A percentile compares a stretch with the other conserved stretches of the same genome.
Conservation (phyloP, 1,284 basidiomycete species). For the Leucoagaricus sp. region DNA sequence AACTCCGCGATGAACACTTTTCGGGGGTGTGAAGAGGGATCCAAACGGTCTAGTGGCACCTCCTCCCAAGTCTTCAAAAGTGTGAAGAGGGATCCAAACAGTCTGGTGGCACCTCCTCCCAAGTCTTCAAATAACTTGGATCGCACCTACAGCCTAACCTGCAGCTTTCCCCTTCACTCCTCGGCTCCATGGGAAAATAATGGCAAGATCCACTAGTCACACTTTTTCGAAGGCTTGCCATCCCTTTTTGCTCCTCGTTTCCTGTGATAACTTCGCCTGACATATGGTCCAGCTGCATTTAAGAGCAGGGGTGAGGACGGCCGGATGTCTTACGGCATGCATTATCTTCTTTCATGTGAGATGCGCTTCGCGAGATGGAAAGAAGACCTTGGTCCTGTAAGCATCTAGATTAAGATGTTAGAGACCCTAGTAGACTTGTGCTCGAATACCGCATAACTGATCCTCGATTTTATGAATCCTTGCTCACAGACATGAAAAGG, state of each 20-base stretch:
- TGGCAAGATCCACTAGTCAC: slow-evolving; percentile 18
- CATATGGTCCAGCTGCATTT: background rate
- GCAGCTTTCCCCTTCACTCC: slow-evolving; percentile 22
- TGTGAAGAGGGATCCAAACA: slow-evolving; percentile 24
- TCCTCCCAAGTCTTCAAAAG: too few relatives aligned
- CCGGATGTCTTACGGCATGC: too few relatives aligned
- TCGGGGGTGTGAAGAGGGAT: too few relatives aligned
- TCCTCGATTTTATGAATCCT: too few relatives aligned
- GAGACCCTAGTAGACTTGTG: too few relatives aligned
- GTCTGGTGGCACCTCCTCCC: slow-evolving; percentile 32
- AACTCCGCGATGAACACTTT: slow-evolving; percentile 27
- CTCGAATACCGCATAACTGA: too few relatives aligned
- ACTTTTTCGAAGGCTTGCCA: slow-evolving; percentile 19
- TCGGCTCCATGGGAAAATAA: slow-evolving; percentile 33
- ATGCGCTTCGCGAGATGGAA: too few relatives aligned
- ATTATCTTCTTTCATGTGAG: too few relatives aligned
- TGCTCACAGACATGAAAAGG: too few relatives aligned
- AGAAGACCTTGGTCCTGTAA: too few relatives aligned
- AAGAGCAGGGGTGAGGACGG: background rate
- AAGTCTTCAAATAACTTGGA: slow-evolving; percentile 24
- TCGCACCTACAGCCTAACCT: slow-evolving; percentile 14
- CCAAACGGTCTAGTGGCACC: too few relatives aligned
- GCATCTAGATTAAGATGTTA: too few relatives aligned
- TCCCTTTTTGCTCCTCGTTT: slow-evolving; percentile 15
- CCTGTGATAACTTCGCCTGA: slow-evolving; percentile 6